Base-by-base conservation (phyloP, 306 rosid genomes). In the Carpinus viminea region DNA sequence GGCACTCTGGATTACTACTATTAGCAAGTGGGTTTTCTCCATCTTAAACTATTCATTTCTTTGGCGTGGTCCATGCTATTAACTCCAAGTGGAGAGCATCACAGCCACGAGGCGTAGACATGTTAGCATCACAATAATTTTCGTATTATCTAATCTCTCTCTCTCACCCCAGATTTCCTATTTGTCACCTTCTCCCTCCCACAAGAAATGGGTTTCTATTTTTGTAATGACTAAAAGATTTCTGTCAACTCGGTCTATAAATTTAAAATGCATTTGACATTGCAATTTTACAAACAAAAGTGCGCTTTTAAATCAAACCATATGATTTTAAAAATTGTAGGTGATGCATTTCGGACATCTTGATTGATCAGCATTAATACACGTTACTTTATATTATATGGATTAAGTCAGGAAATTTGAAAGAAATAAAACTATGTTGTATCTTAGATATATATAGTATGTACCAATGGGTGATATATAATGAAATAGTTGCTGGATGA, bases 101-200 rank as follows among this genome's bases (percentile, higher is more conserved):
- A 68, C 75, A 79, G 74, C 80, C 80, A 75, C 64, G 74, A 52
- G 77, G 74, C n/a, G n/a, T 74, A 83, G 70, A 70, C 83, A 78
- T 70, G 86, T 83, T 77, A 76, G 20, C 72, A 52, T 57, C 31
- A 21, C 65, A 59, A 9, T 11, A 59, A 9, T 11, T 20, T 59
- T 59, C 65, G 21, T 12, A 59, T 57, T 8, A 57, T 57, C 64
- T 47, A 8, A 41, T 36, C 48, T 53, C 26, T 7, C 31, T 8
- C 26, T 17, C 15, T 74, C 16, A 10, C 16, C 12, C 52, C 24
- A 1, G n/a, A 11, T 52, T 53, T 38, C 75, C 16, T 8, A 55
- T 77, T 69, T 68, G 65, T 59, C 65, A 59, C 65, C 17, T 59
- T 59, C 12, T 31, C 34, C 26, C 15, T 18, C 28, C 5, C 26